Base-by-base conservation (phyloP, 176 grass and related monocot species). In the Dendrocalamus sinicus region DNA sequence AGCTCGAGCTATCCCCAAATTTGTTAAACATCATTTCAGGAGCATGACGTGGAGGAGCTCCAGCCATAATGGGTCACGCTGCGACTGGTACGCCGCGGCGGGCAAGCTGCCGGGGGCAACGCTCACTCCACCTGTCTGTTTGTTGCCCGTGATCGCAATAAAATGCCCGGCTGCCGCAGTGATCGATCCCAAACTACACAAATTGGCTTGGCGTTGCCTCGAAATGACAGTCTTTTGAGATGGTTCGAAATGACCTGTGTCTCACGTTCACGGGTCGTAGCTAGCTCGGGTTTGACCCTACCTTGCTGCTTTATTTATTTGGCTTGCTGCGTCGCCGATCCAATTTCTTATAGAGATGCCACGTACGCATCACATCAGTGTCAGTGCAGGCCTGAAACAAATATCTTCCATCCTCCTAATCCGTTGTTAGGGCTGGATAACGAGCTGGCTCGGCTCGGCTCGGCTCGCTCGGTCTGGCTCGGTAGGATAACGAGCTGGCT, bases 121-220 rank as follows among this genome's bases (percentile, higher is more conserved):
- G 12, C 24, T 11, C 57, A 0, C 6, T 48, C 52, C 37, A 0
- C 5, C 28, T 2, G 47, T 10, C 48, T 6, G 72, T 12, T 4
- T 16, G 73, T 28, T 35, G 67, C 81, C 47, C 87, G 87, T 84
- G 75, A 79, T 5, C 12, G 81, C 80, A 39, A 40, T 78, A 63
- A 76, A 12, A 4, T 67, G 39, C 5, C 48, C 51, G 7, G 39
- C 40, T 7, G 45, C 77, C 24, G 12, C 65, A n/a, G 20, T 58
- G 23, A 2, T 16, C 16, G 52, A 19, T 37, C 52, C 52, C 52
- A 54, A 54, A 8, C 16, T 0, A 54, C 7, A 19, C 6, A 4
- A 37, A 37, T 60, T 60, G 22, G 22, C 22, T 11, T 11, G 58
- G 16, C 22, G 58, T 37, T 23, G 58, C 58, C 8, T 59, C 19